These are phyloP conservation scores for Gracilaria vermiculophylla DNA, from an alignment of 23 red algal genomes.

Conservation along the genomic window DNA sequence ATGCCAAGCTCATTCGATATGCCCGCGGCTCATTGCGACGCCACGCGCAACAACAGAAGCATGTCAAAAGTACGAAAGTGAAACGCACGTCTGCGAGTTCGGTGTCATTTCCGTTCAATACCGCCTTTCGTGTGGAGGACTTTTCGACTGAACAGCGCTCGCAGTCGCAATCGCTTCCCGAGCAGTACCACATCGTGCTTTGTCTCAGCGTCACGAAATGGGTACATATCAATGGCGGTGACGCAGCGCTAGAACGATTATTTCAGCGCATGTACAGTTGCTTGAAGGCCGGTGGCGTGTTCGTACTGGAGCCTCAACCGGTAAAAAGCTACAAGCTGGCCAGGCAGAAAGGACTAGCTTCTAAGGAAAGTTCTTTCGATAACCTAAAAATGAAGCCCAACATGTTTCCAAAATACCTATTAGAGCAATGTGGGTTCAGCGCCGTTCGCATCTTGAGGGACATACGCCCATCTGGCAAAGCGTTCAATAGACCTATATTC, in stretches of 20 bases:
- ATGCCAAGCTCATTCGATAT: slow-evolving; percentile 32
- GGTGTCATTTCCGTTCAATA: slow-evolving; percentile 37
- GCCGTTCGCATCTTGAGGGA: slow-evolving; percentile 33
- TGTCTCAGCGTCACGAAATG: slow-evolving; percentile 82
- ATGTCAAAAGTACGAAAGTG: neutral
- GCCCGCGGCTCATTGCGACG: slow-evolving; percentile 23
- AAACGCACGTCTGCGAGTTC: neutral
- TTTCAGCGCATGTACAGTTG: slow-evolving; percentile 29
- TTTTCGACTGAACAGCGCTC: slow-evolving; percentile 6
- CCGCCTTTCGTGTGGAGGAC: slow-evolving; percentile 45
- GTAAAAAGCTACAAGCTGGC: slow-evolving; percentile 66
- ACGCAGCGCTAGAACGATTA: slow-evolving; percentile 44
- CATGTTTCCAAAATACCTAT: slow-evolving; percentile 21
- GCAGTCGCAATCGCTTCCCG: neutral
- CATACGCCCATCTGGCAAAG: slow-evolving; percentile 5
- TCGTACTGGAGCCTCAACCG: slow-evolving; percentile 75
- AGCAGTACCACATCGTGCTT: slow-evolving; percentile 63
- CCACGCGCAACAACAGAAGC: neutral
- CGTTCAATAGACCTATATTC: slow-evolving; percentile 62
- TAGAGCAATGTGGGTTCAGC: slow-evolving; percentile 54
- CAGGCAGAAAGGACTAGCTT: slow-evolving; percentile 28
- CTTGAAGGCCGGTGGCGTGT: slow-evolving; percentile 53
- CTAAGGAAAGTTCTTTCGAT: slow-evolving; percentile 9
- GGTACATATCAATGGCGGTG: slow-evolving; percentile 71
- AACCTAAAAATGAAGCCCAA: slow-evolving; percentile 48